Base-by-base conservation (phyloP, 139 green algal genomes). In the Chlorella vulgaris region DNA sequence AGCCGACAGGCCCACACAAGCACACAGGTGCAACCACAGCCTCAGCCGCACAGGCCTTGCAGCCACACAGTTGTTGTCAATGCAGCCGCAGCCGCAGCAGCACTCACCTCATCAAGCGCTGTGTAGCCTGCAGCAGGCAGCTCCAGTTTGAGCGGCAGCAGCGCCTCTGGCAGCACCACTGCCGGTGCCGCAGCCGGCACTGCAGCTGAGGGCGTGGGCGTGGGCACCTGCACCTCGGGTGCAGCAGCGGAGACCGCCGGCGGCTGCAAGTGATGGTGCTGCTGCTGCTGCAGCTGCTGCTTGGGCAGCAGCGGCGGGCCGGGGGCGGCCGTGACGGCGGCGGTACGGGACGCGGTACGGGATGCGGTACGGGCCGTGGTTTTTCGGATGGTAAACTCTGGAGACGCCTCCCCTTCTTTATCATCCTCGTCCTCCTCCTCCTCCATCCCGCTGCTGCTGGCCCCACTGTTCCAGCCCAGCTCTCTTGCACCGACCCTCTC, bases 251-350 rank as follows among this genome's bases (percentile, higher is more conserved):
- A 21, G 1, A 31, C 75, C 24, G 73, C 47, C 28, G 73, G 73
- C 51, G 62, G 73, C 73, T 67, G 33, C 15, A 55, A n/a, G 3
- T 69, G 26, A 35, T 84, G 66, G n/a, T 79, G 79, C 79, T 76
- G 77, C 63, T 42, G 62, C 77, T 66, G 38, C 8, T 38, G 62
- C 33, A 39, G 62, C 36, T 40, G 55, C 7, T 40, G 71, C 8
- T 10, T 18, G 15, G 28, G 13, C 7, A 62, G 75, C 75, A 62
- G 60, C n/a, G 29, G 40, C 60, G 39, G 75, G n/a, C 60, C 29
- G 3, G 39, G n/a, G 3, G 58, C 39, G 3, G 42, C 15, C 60
- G 42, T 29, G 5, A 38, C 38, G 3, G 74, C 58, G 0, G n/a
- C 39, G 2, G 60, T 36, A 10, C 39, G 36, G 3, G 40, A 21